A percentile compares a stretch with the other conserved stretches of the same genome.
These are phyloP conservation scores for Arthrobotrys sinensis DNA, from an alignment of 2,329 filamentous ascomycete species.

Conservation along the genomic window DNA sequence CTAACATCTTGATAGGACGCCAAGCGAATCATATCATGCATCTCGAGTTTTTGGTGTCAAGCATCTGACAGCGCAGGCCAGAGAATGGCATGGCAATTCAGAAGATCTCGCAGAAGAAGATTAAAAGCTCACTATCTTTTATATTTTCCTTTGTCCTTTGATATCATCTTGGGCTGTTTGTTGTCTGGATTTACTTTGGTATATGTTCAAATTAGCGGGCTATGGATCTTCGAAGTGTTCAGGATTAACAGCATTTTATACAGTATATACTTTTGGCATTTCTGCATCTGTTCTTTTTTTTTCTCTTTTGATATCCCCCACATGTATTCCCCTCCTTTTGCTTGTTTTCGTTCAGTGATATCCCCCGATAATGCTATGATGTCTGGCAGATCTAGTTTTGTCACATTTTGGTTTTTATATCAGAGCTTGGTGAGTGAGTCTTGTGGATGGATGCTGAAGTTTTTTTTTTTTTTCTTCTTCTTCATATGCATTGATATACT, in stretches of 20 bases:
- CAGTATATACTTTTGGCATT: slow-evolving; percentile 51
- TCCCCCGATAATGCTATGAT: slow-evolving; percentile 52
- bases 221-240: slow-evolving; percentile 60
- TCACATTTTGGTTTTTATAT: slow-evolving; percentile 19
- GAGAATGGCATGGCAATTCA: slow-evolving; percentile 84
- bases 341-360: slow-evolving; percentile 57
- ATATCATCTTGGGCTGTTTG: slow-evolving; percentile 47
- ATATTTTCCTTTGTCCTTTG: slow-evolving; percentile 54
- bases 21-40: slow-evolving; percentile 91
- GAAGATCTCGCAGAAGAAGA: slow-evolving; percentile 64
- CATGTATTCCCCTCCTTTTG: slow-evolving; percentile 50
- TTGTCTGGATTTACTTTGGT: slow-evolving; percentile 46
- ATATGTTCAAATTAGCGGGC: slow-evolving; percentile 62
- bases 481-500: slow-evolving; percentile 29
- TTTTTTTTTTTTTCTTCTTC: slow-evolving; percentile 36
- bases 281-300: slow-evolving; percentile 37
- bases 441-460: slow-evolving; percentile 45
- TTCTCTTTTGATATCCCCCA: slow-evolving; percentile 50
- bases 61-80: slow-evolving; percentile 83
- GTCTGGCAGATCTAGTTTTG: slow-evolving; percentile 39
- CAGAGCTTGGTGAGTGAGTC: slow-evolving; percentile 16
- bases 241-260: slow-evolving; percentile 52
- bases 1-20: slow-evolving; percentile 70
- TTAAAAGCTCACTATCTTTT: slow-evolving; percentile 51
- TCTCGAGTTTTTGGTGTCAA: slow-evolving; percentile 85